Percentiles rank a stretch among this genome's conserved stretches.
phyloP scores from a whole-genome alignment of 768 basidiomycete genomes.

The Leccinellum rugosiceps region DNA sequence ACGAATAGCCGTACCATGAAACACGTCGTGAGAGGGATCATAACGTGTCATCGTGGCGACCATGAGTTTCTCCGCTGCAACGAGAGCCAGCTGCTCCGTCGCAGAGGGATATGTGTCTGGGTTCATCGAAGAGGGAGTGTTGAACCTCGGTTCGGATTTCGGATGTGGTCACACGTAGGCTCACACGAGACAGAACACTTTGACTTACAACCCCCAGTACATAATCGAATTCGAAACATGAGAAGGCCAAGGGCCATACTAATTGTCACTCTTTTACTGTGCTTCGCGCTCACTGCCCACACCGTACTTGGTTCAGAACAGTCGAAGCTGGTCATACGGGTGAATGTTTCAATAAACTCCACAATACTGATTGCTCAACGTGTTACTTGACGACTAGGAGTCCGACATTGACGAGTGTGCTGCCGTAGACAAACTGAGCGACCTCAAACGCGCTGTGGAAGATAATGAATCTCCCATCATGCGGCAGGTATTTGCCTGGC shows the following conservation, averaged over 20 bases:
- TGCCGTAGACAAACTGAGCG: constrained; percentile 46
- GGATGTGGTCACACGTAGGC: constrained; percentile 7
- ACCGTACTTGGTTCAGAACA: constrained; percentile 19
- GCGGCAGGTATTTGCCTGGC: constrained; percentile 72
- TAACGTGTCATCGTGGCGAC: constrained; percentile 68
- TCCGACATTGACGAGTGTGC: constrained; percentile 42
- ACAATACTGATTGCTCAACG: constrained; percentile 9
- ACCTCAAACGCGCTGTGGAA: constrained; percentile 60
- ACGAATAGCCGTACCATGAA: constrained; percentile 55
- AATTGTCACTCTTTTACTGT: constrained; percentile 45
- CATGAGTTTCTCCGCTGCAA: constrained; percentile 68
- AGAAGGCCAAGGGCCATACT: constrained; percentile 21
- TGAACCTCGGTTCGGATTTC: constrained; percentile 19
- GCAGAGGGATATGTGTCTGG: constrained; percentile 42
- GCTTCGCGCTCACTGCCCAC: constrained; percentile 21
- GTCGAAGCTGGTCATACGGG: constrained; percentile 29
- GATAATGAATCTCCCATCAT: constrained; percentile 68
- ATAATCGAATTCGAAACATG: constrained; percentile 16
- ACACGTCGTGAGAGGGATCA: constrained; percentile 78
- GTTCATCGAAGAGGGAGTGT: not conserved
- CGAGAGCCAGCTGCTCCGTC: constrained; percentile 50
- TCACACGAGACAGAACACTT: not conserved
- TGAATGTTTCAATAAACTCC: constrained; percentile 17
- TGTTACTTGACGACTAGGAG: constrained; percentile 31
- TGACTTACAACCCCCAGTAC: not conserved